Evolutionary conservation across 805 yeast genomes (phyloP).

Genomic region (Sugiyamaella mastotermitis): DNA sequence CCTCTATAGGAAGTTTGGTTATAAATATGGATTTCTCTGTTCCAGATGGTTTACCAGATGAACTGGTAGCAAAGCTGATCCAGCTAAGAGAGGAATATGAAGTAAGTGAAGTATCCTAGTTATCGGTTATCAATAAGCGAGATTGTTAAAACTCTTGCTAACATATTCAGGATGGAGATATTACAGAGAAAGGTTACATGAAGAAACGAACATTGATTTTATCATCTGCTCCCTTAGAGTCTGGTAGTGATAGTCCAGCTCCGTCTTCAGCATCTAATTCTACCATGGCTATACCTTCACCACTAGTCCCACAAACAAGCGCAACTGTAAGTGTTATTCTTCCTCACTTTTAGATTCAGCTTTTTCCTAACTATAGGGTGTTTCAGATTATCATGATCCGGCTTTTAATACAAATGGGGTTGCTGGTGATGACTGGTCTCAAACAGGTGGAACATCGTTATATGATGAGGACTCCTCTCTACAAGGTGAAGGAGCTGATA

Average conservation of each 20-base stretch:
- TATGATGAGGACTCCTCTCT: conserved; percentile 6
- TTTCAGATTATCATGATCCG: no score
- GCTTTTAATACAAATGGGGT: no score
- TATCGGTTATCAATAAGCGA: not conserved
- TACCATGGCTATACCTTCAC: conserved; percentile 6
- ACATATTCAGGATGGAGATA: conserved; percentile 49
- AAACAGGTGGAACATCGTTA: conserved; percentile 3
- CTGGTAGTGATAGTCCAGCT: conserved; percentile 5
- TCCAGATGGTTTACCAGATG: conserved; percentile 38
- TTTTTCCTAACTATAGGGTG: no score
- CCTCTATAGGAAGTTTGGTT: no score
- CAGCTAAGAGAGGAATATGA: conserved; percentile 45
- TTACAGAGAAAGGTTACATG: conserved; percentile 67
- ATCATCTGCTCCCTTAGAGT: conserved; percentile 15
- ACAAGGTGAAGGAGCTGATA: not conserved
- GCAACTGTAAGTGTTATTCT: not conserved
- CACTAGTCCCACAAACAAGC: not conserved
- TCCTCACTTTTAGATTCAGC: no score
- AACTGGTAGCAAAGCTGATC: conserved; percentile 33
- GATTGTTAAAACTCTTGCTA: not conserved
- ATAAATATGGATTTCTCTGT: conserved; percentile 45
- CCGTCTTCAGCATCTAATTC: conserved; percentile 11
- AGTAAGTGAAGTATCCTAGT: conserved; percentile 13
- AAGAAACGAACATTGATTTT: conserved; percentile 47
- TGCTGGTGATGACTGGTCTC: conserved; percentile 8